Evolutionary conservation across 2,329 filamentous ascomycete species (phyloP), one percentile per base, ranked within the genome.

Genomic region (Trichoderma breve): DNA sequence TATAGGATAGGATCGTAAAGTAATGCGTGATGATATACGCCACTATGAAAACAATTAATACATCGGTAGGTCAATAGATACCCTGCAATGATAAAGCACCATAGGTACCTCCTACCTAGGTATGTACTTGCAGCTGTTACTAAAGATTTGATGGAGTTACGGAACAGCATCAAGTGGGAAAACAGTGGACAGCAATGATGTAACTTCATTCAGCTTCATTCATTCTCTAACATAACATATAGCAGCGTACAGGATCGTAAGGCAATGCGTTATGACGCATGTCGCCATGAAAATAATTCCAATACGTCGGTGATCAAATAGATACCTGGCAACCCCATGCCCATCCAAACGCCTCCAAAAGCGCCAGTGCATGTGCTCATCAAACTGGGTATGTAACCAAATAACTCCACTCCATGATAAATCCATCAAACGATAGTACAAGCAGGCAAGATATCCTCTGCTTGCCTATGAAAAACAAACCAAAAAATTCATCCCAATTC

Each of bases 301-400:
- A 30, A 34, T 18, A 18, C 30, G n/a, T 26, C 8, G 21, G 34
- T 4, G 21, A 24, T 18, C 14, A 34, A 15, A 26, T 39, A 32
- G 3, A 32, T 32, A 9, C 18, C 8, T 2, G n/a, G 57, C 7
- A 11, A 11, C 14, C 9, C 18, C 32, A 43, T 53, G 18, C 30
- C 39, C 58, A n/a, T 47, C 34, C 62, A 65, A 51, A 65, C 62
- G 51, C 69, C 57, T 21, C 51, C 21, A 64, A 30, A 30, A 24
- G 28, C 24, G 32, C 21, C 26, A 21, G 43, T 28, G 28, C 51
- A 30, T 58, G 34, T 58, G 12, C 39, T 62, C 39, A 14, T 51
- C 67, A 70, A 62, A 61, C 26, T 69, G 57, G 53, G 55, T 68
- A 61, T 61, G 39, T 62, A 30, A 43, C 60, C 68, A 71, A 57